Evolutionary conservation across 2,329 filamentous ascomycete genomes (phyloP), one percentile per base, ranked within the genome.

Genomic region (Ophiosphaerella korrae): DNA sequence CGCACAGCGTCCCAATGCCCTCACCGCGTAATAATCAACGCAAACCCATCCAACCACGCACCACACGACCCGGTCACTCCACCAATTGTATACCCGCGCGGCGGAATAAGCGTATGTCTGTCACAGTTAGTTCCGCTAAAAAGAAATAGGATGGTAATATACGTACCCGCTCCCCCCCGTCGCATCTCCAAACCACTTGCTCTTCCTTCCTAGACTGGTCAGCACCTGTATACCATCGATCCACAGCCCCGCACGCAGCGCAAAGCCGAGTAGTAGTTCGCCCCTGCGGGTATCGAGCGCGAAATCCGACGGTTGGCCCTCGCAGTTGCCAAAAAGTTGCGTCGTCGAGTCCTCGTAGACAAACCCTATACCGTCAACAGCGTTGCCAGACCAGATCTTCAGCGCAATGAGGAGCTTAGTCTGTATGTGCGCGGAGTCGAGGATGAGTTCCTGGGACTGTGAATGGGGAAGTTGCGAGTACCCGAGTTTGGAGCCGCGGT

Each of bases 181-280:
- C 9, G 86, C 75, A 63, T 96, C 94, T 52, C 94, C 94, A 79
- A 87, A 97, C 53, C 95, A 77, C 47, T 87, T 85, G 31, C 93
- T 97, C 71, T 88, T 89, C 63, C 92, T 84, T n/a, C 92, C 92
- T 53, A 90, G 77, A 65, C 87, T 97, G 1, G 94, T 97, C 73
- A 97, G 77, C 57, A 97, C 87, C 71, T 96, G 91, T 45, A 97
- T 82, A 11, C 87, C 93, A 71, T 97, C 91, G 59, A 97, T 88
- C 85, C 89, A 94, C 52, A 84, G 79, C 18, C 90, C 92, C 42
- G 88, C 86, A 59, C 92, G 82, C 44, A 97, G 79, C 62, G 88
- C 84, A 71, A 99, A 97, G 7, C 94, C 94, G 52, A 91, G 85
- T 38, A 99, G 80, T 55, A 89, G 88, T 76, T 99, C 94, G 48